Base-by-base conservation (phyloP, 2,329 filamentous ascomycete genomes). In the Knoxdaviesia proteae region DNA sequence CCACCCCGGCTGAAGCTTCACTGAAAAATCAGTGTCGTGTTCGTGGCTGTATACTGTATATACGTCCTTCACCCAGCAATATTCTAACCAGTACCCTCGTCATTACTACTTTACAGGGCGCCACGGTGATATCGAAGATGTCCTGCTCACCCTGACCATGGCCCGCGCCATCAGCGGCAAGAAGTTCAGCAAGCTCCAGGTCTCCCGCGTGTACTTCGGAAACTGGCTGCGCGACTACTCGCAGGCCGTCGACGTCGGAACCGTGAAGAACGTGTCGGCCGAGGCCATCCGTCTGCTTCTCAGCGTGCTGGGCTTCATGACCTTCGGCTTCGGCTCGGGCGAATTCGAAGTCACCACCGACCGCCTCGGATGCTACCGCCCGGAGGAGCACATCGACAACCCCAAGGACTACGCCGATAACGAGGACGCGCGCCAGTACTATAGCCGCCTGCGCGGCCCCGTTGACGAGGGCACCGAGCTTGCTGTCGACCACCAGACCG, bases 191-290 rank as follows among this genome's bases (percentile, higher is more conserved):
- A 90, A 90, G 64, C 73, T 93, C 54, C 80, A 78, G 55, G 81
- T 94, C 48, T 82, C 87, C 49, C 75, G 86, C 47, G 82, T 92
- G 48, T 94, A 94, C 65, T 94, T 94, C 63, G 87, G 87, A 49
- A 94, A 94, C 65, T 94, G 87, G 87, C 73, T 94, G 34, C 74
- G 71, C 46, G 87, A 94, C 61, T 94, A 94, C 61, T 90, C 82
- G 42, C 87, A 94, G 60, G 87, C 86, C 47, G 82, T 94, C 52
- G 87, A 94, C 58, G 83, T 94, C 41, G 87, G 84, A 47, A 92
- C 84, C 4, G 74, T 94, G 61, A 94, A 94, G 64, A 74, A 79
- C 52, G 86, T 94, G 48, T 88, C 82, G 44, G 80, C 84, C 42
- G 84, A 93, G 60, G 86, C 86, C 45, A 93, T 94, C 54, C 79